Conservation (phyloP, 1,139 yeast species). For the Protomyces macrosporus region DNA sequence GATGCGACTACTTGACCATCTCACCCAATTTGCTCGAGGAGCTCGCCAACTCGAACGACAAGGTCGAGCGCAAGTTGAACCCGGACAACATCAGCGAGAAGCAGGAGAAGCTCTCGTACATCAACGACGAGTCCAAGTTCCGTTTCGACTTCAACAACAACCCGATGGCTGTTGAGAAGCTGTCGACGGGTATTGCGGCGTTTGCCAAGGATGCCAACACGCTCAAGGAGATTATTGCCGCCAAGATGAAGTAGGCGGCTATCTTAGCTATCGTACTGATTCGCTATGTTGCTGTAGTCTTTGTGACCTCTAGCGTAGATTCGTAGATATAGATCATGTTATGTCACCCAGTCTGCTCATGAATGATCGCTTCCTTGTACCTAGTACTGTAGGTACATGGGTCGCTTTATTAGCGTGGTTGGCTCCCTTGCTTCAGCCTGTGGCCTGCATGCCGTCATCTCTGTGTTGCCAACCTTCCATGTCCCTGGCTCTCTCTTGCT, state of each 20-base stretch:
- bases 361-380: no score
- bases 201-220: constrained; percentile 93
- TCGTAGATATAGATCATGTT: no score
- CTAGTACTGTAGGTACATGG: no score
- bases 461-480: no score
- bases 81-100: constrained; percentile 52
- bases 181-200: constrained; percentile 94
- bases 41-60: constrained; percentile 68
- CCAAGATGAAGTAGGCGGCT: constrained; percentile 47
- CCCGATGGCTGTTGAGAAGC: constrained; percentile 92
- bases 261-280: no score
- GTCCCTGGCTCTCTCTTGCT: no score
- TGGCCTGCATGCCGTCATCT: no score
- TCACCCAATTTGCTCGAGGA: constrained; percentile 91
- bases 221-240: constrained; percentile 70
- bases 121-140: constrained; percentile 84
- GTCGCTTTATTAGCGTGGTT: no score
- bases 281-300: no score
- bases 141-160: constrained; percentile 90
- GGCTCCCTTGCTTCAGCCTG: no score
- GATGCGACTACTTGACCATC: constrained; percentile 93
- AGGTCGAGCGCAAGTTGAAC: constrained; percentile 69
- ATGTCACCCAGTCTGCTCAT: no score
- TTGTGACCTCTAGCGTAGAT: no score
- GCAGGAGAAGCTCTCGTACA: constrained; percentile 67